A percentile compares a stretch with the other conserved stretches of the same genome.
These are phyloP conservation scores for Triangularia verruculosa DNA, from an alignment of 2,329 filamentous ascomycete genomes.

Conservation along the genomic window DNA sequence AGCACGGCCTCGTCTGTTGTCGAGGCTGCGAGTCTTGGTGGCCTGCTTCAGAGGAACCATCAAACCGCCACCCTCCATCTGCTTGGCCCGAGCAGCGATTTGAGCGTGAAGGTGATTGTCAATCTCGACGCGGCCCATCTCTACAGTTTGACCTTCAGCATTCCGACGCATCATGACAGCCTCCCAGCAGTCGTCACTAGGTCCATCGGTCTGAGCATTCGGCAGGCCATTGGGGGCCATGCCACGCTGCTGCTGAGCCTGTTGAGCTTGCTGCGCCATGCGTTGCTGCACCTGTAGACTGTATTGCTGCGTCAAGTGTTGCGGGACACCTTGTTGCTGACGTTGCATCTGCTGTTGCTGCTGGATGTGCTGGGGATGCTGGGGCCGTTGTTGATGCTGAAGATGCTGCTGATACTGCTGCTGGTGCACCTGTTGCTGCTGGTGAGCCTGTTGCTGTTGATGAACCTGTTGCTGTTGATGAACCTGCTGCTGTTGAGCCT, in stretches of 20 bases:
- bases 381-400: not conserved
- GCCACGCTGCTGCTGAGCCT: slow-evolving; percentile 30
- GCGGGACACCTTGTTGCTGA: slow-evolving; percentile 21
- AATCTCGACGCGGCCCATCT: slow-evolving; percentile 60
- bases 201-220: slow-evolving; percentile 71
- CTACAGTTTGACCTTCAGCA: slow-evolving; percentile 51
- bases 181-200: slow-evolving; percentile 59
- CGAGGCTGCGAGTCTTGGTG: slow-evolving; percentile 37
- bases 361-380: slow-evolving; percentile 45
- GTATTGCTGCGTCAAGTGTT: slow-evolving; percentile 31
- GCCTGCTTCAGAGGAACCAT: slow-evolving; percentile 69
- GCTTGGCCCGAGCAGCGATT: slow-evolving; percentile 62
- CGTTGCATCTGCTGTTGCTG: slow-evolving; percentile 19
- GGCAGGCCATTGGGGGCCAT: slow-evolving; percentile 42
- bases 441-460: slow-evolving; percentile 2
- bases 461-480: not conserved
- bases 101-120: slow-evolving; percentile 67
- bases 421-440: slow-evolving; percentile 1
- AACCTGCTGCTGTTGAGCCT: slow-evolving; percentile 3
- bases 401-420: not conserved
- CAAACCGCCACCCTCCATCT: slow-evolving; percentile 71
- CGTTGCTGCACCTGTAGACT: slow-evolving; percentile 32
- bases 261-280: slow-evolving; percentile 36
- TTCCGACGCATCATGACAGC: slow-evolving; percentile 59
- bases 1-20: slow-evolving; percentile 11